Evolutionary conservation across 2,329 filamentous ascomycete species (phyloP).

Genomic region (Arthrocladium fulminans): DNA sequence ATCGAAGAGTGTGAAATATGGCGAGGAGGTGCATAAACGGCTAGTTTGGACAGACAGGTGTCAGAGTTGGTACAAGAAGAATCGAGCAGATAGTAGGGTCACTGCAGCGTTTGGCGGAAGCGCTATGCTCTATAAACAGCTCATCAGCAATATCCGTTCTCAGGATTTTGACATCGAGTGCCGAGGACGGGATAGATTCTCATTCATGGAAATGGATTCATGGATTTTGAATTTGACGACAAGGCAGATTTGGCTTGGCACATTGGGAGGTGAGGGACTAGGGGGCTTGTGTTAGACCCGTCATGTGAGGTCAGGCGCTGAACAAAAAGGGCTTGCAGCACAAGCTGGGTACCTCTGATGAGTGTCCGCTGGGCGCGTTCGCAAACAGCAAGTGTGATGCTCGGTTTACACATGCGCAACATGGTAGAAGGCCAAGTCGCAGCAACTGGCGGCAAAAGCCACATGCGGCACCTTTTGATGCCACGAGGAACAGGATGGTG

Average conservation of each 20-base stretch:
- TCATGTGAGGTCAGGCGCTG: not conserved
- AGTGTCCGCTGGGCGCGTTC: too few relatives aligned
- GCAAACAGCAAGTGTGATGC: too few relatives aligned
- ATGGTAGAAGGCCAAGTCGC: too few relatives aligned
- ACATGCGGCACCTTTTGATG: too few relatives aligned
- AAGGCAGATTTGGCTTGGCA: conserved; percentile 26
- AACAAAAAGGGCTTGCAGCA: too few relatives aligned
- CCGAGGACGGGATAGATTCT: conserved; percentile 35
- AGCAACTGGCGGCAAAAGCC: too few relatives aligned
- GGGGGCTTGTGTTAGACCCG: not conserved
- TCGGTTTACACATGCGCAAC: too few relatives aligned
- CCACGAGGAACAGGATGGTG: too few relatives aligned
- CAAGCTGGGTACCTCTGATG: too few relatives aligned
- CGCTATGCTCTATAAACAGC: conserved; percentile 30
- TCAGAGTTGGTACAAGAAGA: conserved; percentile 43
- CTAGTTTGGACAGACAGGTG: conserved; percentile 34
- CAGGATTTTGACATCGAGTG: conserved; percentile 45
- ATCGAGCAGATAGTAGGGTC: conserved; percentile 36
- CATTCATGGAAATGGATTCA: conserved; percentile 43
- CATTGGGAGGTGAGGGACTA: conserved; percentile 8
- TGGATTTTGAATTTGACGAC: conserved; percentile 25
- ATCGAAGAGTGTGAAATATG: conserved; percentile 41
- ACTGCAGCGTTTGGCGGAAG: conserved; percentile 40
- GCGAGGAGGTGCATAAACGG: conserved; percentile 40
- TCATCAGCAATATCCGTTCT: conserved; percentile 30